Base-by-base conservation (phyloP, 306 rosid genomes). In the Quercus wislizeni region DNA sequence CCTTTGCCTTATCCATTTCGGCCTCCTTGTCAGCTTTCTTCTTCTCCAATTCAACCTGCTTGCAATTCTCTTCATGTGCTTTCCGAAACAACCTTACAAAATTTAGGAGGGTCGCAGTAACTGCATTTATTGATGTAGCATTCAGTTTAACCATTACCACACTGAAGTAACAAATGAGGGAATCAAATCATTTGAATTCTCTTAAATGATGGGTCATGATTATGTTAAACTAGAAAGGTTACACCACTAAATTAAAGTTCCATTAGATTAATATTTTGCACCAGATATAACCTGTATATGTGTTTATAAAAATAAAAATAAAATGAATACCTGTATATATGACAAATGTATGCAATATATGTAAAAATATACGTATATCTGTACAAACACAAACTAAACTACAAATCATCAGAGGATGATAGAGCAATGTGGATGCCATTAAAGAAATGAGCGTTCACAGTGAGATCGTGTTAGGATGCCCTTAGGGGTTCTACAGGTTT, bases 1-100 rank as follows among this genome's bases (percentile, higher is more conserved):
- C 98, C 90, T 91, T 90, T 23, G 97, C 94, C 84, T 90, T 96
- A 78, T 92, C 97, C 95, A 87, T 94, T 82, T 93, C 99, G 11
- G 93, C 98, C 76, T 91, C 99, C 87, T 92, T 94, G 69, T 80
- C 92, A 5, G 90, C 94, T 80, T 89, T 96, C 89, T 96, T 96
- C 87, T 81, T 91, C 85, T 96, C 98, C 87, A 89, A 59, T 81
- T 96, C 99, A 71, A 92, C 96, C 86, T 93, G 98, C 81, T 93
- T 96, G 87, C 74, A 23, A 80, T 96, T 96, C 89, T 96, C 99
- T 71, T 93, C 98, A 9, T 93, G 97, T 33, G 98, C 99, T 89
- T 90, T 96, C 84, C 97, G 92, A 78, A 96, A 96, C 88, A 93
- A 74, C 83, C 96, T 89, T 79, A 78, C 79, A 77, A 96, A 96